Base-by-base conservation (phyloP, 306 rosid genomes). In the Alnus rubra region DNA sequence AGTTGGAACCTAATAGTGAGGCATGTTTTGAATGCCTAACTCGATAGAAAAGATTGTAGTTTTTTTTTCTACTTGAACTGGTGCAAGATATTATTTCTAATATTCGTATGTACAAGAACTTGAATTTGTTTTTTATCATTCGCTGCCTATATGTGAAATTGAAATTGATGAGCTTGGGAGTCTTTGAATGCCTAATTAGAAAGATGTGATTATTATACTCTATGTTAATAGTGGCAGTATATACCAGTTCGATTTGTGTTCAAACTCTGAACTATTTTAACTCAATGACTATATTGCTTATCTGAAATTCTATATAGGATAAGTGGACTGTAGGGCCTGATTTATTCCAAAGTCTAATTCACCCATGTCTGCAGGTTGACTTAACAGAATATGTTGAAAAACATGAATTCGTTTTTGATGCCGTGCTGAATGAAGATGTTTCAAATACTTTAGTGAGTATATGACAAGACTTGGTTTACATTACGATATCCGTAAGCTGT, bases 381-480 rank as follows among this genome's bases (percentile, higher is more conserved):
- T 82, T 92, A 68, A 89, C 97, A 67, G 94, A 84, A 79, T 92
- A 92, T 78, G 87, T 86, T 48, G 96, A 86, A 88, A 88, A 83
- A 60, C 94, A 92, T 76, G 94, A 87, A 81, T 92, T 92, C 87
- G 83, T 85, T 56, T 92, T 85, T 89, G 92, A 92, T 85, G 97
- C 96, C 9, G 90, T 90, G 79, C 82, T 92, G 82, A 76, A 89
- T 74, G 96, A 90, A 84, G 96, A 81, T 84, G 97, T 90, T 74
- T 88, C 96, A 81, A 92, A 92, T 76, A 91, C 87, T 71, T 85
- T 85, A 83, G 97, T 90, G 85, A 85, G 92, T 84, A 59, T 30
- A 76, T 73, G 44, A 56, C 28, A 59, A 71, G 51, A 52, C 64
- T 75, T 71, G 50, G 73, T 71, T 79, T 78, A 14, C 69, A 31